Percentiles rank a stretch among this genome's conserved stretches.
Conservation (phyloP, 2,329 filamentous ascomycete genomes). For the Apiospora saccharicola region DNA sequence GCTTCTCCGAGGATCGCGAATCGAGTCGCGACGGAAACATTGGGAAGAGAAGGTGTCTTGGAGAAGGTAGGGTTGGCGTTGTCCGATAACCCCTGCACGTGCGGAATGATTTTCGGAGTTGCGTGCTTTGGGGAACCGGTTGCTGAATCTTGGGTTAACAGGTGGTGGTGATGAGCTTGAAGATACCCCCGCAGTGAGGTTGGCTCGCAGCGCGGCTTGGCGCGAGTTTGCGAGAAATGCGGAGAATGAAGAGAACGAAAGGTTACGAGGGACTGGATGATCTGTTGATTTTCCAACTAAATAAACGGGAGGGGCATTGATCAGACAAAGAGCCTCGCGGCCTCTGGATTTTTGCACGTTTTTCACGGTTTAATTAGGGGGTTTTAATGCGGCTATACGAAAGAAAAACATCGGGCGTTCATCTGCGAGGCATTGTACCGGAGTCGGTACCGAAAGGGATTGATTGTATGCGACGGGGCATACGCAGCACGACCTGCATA, state of each 20-base stretch:
- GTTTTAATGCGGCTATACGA: neutral
- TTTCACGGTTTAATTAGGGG: neutral
- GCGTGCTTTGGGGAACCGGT: constrained; percentile 18
- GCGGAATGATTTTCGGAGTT: neutral
- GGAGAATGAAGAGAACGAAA: constrained; percentile 22
- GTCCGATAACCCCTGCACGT: constrained; percentile 32
- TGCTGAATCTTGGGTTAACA: constrained; percentile 22
- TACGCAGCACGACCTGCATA: constrained; percentile 10
- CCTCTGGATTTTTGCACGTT: constrained; percentile 2
- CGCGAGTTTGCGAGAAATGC: constrained; percentile 8
- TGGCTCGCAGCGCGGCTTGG: constrained; percentile 23
- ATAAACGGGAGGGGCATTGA: neutral
- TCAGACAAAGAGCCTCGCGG: constrained; percentile 17
- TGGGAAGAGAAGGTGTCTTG: constrained; percentile 38
- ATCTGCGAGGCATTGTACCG: constrained; percentile 1
- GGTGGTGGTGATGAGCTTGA: constrained; percentile 15
- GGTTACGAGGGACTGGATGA: neutral
- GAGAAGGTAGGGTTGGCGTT: constrained; percentile 40
- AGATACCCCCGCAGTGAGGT: constrained; percentile 4
- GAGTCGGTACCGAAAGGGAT: neutral
- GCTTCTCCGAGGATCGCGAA: constrained; percentile 42
- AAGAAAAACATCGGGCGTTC: neutral
- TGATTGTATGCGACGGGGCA: neutral
- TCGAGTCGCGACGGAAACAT: constrained; percentile 32
- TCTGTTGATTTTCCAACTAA: neutral